Base-by-base conservation (phyloP, 2,329 filamentous ascomycete genomes). In the Fusarium nematophilum region DNA sequence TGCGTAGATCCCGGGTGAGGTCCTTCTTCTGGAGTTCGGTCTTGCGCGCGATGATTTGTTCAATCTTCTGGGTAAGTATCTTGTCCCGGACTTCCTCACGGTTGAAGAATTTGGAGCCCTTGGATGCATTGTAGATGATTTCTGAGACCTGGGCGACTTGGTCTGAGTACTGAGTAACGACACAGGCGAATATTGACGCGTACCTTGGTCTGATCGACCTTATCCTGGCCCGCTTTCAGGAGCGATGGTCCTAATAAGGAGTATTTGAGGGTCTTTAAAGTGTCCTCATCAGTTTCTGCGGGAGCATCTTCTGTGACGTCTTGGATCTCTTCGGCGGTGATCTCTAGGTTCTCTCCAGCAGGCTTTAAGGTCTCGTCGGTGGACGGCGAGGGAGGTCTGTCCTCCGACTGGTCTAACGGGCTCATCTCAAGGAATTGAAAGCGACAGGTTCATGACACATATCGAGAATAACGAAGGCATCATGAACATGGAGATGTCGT, bases 121-220 rank as follows among this genome's bases (percentile, higher is more conserved):
- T 97, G 13, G 93, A 97, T 9, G 93, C 93, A 74, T 96, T 92
- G 78, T 97, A 98, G 57, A 99, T 99, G 66, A 98, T 89, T 68
- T 98, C 93, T 3, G 93, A 96, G 43, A 99, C 93, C 87, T 69
- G 13, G 27, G 90, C 43, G 10, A 18, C 14, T 6, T 36, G 10
- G 21, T 56, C 50, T 33, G 45, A 62, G 48, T 33, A 17, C 25
- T 11, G 9, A 15, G 27, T 8, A 23, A 2, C 5, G 3, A 13
- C 14, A 4, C 3, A 29, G 14, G 27, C 0, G 21, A 13, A 9
- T 9, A n/a, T 6, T 3, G 29, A 8, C 25, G 6, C 72, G 31
- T 73, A 88, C 89, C 79, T 95, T 96, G 62, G 85, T 84, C 77
- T 98, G 95, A 69, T 99, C 92, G n/a, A 98, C 94, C 13, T 86